Evolutionary conservation across 768 basidiomycete genomes (phyloP).

Genomic region (Podaxis mareebaensis): DNA sequence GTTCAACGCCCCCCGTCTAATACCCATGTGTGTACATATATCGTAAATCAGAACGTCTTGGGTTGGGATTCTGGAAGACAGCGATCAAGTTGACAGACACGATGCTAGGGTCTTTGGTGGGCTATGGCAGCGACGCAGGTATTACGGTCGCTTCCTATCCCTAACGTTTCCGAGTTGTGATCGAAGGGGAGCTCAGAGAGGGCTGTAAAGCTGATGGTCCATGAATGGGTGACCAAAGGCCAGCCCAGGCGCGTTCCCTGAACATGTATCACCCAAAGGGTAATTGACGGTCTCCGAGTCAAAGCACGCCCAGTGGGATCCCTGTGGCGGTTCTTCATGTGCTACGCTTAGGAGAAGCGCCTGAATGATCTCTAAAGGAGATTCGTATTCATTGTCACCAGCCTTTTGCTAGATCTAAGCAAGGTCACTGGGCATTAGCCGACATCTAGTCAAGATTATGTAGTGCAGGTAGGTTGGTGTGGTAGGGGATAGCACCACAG

Average conservation of each 20-base stretch:
- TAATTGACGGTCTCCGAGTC: not conserved
- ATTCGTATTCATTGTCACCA: not conserved
- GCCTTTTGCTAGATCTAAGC: not conserved
- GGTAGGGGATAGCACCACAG: not conserved
- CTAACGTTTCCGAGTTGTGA: no score
- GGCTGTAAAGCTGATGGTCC: not conserved
- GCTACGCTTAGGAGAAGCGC: not conserved
- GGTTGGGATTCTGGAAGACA: not conserved
- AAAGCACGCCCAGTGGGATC: not conserved
- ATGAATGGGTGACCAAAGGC: not conserved
- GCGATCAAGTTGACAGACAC: not conserved
- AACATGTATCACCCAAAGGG: not conserved
- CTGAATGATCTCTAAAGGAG: not conserved
- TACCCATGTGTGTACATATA: not conserved
- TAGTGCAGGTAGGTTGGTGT: not conserved
- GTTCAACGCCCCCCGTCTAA: no score
- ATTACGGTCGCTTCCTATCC: no score
- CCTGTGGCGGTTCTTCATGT: constrained; percentile 7
- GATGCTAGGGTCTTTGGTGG: not conserved
- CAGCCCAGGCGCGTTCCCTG: not conserved
- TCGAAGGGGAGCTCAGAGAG: no score
- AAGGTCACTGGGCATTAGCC: not conserved
- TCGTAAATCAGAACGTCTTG: not conserved
- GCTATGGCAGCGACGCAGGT: not conserved
- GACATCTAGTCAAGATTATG: not conserved